Evolutionary conservation across 768 basidiomycete species (phyloP), one percentile per base, ranked within the genome.

Genomic region (Auricularia cornea): DNA sequence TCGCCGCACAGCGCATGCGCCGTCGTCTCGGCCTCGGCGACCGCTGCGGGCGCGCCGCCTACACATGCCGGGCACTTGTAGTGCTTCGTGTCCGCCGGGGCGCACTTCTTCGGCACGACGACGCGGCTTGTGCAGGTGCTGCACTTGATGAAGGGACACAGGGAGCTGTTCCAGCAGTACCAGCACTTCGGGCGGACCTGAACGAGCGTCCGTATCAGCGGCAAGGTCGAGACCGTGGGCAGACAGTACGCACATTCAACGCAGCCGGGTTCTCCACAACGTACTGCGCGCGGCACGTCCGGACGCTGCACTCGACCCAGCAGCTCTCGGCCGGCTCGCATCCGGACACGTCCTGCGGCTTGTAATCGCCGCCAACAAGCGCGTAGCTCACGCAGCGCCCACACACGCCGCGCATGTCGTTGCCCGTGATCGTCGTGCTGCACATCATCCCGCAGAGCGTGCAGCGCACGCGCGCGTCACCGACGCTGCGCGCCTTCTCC

Each of bases 141-240:
- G 52, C 72, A 72, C 29, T 68, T 68, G 35, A 72, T 33, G 69
- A 66, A 70, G 1, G 70, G 71, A 30, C 71, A 72, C 0, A 61
- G 65, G 14, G 48, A 63, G 18, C 54, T 60, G 51, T 67, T 65
- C n/a, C 72, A 71, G 59, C 70, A 72, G 40, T 70, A 71, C 48
- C 70, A 59, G 60, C 72, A 72, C 11, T 68, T 71, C 5, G 72
- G 72, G 8, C 70, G 65, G 16, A 71, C 68, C 67, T 71, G 40
- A 10, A 29, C 35, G 30, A 48, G 16, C 18, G 54, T 60, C n/a
- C n/a, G 32, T 10, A 41, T 33, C 6, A 52, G 51, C 20, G 54
- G 28, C 38, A 31, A 38, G 6, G 2, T n/a, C 3, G 30, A 23
- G 29, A 20, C 16, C 4, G 44, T 1, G 4, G 32, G n/a, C n/a